Evolutionary conservation across 2,329 filamentous ascomycete genomes (phyloP).

Genomic region (Pseudogymnoascus sp.): DNA sequence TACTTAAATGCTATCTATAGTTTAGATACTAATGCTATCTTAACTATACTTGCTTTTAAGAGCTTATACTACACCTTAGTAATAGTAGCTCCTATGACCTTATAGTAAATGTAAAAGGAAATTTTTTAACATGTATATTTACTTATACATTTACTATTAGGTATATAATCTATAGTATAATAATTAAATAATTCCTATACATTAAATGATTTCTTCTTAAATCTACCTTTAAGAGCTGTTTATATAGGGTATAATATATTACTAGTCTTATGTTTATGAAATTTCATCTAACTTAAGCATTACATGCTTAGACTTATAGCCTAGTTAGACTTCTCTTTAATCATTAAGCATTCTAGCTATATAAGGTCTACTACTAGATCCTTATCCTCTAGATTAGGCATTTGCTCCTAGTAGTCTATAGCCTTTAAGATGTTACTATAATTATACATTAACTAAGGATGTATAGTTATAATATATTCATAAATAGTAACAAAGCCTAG

Average conservation of each 20-base stretch:
- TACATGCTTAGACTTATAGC: background rate
- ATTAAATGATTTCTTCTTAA: background rate
- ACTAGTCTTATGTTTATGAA: background rate
- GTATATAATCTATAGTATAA: background rate
- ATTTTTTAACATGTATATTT: background rate
- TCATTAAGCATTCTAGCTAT: background rate
- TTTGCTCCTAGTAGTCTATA: background rate
- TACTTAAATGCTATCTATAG: too few relatives aligned
- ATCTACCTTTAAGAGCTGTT: background rate
- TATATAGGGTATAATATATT: background rate
- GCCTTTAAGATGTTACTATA: slow-evolving; percentile 7
- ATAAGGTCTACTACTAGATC: background rate
- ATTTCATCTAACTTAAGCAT: background rate
- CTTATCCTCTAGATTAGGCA: background rate
- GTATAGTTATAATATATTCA: slow-evolving; percentile 21
- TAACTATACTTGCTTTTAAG: too few relatives aligned
- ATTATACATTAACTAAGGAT: slow-evolving; percentile 18
- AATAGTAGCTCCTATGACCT: too few relatives aligned
- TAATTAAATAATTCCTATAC: background rate
- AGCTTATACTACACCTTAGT: too few relatives aligned
- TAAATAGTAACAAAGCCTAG: slow-evolving; percentile 19
- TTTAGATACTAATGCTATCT: too few relatives aligned
- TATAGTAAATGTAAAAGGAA: too few relatives aligned
- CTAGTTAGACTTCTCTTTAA: background rate
- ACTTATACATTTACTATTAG: background rate